Base-by-base conservation (phyloP, 2,329 filamentous ascomycete genomes). In the Dothidotthia symphoricarpi region DNA sequence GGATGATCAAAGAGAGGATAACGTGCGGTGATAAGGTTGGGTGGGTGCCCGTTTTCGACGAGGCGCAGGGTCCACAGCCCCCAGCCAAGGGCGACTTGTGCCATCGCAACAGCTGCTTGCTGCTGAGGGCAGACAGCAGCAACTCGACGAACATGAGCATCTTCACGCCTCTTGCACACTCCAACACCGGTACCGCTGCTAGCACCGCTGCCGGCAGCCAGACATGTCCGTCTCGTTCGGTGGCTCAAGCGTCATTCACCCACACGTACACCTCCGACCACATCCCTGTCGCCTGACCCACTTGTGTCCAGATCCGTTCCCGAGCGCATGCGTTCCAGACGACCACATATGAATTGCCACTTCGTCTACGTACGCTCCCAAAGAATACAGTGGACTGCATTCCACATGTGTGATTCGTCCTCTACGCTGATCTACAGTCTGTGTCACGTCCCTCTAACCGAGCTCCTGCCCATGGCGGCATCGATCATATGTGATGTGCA, bases 1-100 rank as follows among this genome's bases (percentile, higher is more conserved):
- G 53, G 50, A 48, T 52, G 56, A 55, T 57, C 50, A 50, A 45
- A 51, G 49, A 48, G 48, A 54, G 48, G 53, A 54, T 59, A 58
- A 55, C 55, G 58, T 58, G 56, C 51, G 50, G 58, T 62, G 59
- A 61, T 57, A 59, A 57, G 54, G 53, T 53, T 49, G 41, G 10
- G 3, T 16, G 16, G 12, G n/a, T n/a, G n/a, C 27, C 27, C 5
- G 5, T 15, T 15, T 34, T 32, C 31, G 42, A 22, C 31, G 14
- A 16, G 22, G 38, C 38, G 38, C 37, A 32, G 15, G 14, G 10
- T 16, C 28, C 43, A 37, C 36, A 29, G 39, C 40, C 26, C n/a
- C 28, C 36, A 27, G 32, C 30, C 36, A 14, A 22, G 24, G 16
- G 28, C 30, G 16, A 26, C 34, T 36, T 33, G 36, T 36, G 35